phyloP scores from a whole-genome alignment of 2,329 filamentous ascomycete genomes.

The Cytospora mali region DNA sequence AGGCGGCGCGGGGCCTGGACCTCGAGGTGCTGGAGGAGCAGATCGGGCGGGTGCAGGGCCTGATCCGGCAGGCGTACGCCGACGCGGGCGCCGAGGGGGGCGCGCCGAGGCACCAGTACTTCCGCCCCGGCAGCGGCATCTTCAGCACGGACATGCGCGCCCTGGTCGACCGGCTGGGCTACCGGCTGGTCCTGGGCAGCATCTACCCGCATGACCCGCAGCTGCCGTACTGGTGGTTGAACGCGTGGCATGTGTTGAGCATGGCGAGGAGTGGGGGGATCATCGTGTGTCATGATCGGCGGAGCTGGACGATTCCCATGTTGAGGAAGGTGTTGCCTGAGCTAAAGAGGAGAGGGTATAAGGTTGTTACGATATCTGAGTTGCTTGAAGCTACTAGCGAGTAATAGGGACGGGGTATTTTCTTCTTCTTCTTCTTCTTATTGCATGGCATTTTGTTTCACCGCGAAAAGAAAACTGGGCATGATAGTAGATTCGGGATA shows the following conservation, averaged over 20 bases:
- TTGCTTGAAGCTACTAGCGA: conserved; percentile 51
- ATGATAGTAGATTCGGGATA: conserved; percentile 4
- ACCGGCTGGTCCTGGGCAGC: conserved; percentile 75
- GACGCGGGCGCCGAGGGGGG: conserved; percentile 39
- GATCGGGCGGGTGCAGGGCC: conserved; percentile 64
- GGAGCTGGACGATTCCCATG: conserved; percentile 84
- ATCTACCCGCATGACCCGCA: conserved; percentile 94
- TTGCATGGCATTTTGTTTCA: neutral
- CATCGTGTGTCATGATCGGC: conserved; percentile 83
- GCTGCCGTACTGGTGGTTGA: conserved; percentile 68
- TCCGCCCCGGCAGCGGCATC: conserved; percentile 82
- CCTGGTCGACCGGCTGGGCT: conserved; percentile 62
- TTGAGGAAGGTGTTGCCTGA: conserved; percentile 71
- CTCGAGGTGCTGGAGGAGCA: conserved; percentile 63
- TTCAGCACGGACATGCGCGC: conserved; percentile 73
- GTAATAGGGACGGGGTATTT: neutral
- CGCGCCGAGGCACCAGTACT: conserved; percentile 63
- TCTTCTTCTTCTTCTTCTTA: neutral
- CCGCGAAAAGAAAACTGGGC: no score
- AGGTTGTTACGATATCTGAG: conserved; percentile 70
- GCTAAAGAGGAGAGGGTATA: conserved; percentile 69
- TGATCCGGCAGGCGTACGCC: conserved; percentile 60
- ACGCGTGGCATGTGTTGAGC: conserved; percentile 78
- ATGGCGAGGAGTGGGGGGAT: conserved; percentile 77
- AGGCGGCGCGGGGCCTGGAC: conserved; percentile 67